These are phyloP conservation scores for Cordyceps tenuipes DNA, from an alignment of 2,329 filamentous ascomycete genomes.

Conservation along the genomic window DNA sequence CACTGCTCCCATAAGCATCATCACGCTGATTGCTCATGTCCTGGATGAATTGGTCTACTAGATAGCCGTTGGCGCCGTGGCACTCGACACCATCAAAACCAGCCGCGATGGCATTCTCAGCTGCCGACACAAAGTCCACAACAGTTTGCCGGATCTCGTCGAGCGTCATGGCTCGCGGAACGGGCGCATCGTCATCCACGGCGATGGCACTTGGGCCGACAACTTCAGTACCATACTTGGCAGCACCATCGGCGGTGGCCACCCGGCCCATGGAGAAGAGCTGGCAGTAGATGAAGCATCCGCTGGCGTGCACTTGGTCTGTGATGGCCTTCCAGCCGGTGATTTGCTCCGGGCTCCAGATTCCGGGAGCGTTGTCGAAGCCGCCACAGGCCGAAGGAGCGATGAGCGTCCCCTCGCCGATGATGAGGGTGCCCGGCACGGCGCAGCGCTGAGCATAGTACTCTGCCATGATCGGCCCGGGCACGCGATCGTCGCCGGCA, in stretches of 20 bases:
- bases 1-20: conserved; percentile 41
- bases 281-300: conserved; percentile 51
- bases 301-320: conserved; percentile 52
- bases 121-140: conserved; percentile 44
- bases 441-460: conserved; percentile 39
- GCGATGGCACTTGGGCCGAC: conserved; percentile 35
- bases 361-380: conserved; percentile 36
- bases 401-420: conserved; percentile 38
- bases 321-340: conserved; percentile 51
- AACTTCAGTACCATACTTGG: conserved; percentile 15
- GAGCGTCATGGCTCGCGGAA: conserved; percentile 48
- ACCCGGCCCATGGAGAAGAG: conserved; percentile 54
- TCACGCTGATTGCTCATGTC: conserved; percentile 38
- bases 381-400: conserved; percentile 20
- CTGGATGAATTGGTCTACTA: conserved; percentile 51
- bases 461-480: conserved; percentile 18
- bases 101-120: conserved; percentile 45
- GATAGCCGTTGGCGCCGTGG: conserved; percentile 45
- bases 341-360: conserved; percentile 47
- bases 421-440: conserved; percentile 33
- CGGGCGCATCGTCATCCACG: conserved; percentile 28
- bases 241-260: conserved; percentile 18
- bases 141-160: conserved; percentile 56
- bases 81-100: conserved; percentile 63
- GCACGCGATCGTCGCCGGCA: conserved; percentile 28